Evolutionary conservation across 2,329 filamentous ascomycete species (phyloP), one percentile per base, ranked within the genome.

Genomic region (Fusarium armeniacum): DNA sequence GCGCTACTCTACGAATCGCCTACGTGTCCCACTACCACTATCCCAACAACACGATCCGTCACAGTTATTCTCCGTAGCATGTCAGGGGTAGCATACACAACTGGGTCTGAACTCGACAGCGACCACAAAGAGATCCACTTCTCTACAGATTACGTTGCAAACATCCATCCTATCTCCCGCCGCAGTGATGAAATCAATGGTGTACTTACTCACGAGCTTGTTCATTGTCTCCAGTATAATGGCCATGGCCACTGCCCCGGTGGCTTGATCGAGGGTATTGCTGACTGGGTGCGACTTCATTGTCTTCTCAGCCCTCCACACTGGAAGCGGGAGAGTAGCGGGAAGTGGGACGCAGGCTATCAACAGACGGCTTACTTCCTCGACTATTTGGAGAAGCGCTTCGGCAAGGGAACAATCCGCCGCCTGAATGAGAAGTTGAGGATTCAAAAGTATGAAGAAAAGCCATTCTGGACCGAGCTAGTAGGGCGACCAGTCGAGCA

Each of bases 71-170:
- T 98, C 6, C 89, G 92, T 32, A 84, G 89, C 70, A 94, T 97
- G 87, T 84, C 82, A 49, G 95, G 95, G 51, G 93, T 98, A 6
- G 95, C 95, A 22, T 97, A 98, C 82, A 98, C 95, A 2, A 93
- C 88, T 0, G 92, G 93, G 67, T 87, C 84, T 12, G 91, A 94
- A 40, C 85, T 97, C 13, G 94, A 97, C 80, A 72, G 85, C 65
- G 92, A 96, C 76, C 93, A 97, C 83, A 98, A 98, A 77, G 94
- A 97, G 78, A 96, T 98, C 67, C 93, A 98, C 81, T 86, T 98
- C 79, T 94, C 89, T 18, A 87, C 95, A 2, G 82, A 85, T 47
- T 97, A 98, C 82, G 89, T 97, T 71, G 75, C 81, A 44, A 73
- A 76, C 46, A 82, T 88, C 67, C 58, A 75, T 35, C 73, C 84